phyloP scores from a whole-genome alignment of 768 basidiomycete genomes.

The Tubosaeta sp. region DNA sequence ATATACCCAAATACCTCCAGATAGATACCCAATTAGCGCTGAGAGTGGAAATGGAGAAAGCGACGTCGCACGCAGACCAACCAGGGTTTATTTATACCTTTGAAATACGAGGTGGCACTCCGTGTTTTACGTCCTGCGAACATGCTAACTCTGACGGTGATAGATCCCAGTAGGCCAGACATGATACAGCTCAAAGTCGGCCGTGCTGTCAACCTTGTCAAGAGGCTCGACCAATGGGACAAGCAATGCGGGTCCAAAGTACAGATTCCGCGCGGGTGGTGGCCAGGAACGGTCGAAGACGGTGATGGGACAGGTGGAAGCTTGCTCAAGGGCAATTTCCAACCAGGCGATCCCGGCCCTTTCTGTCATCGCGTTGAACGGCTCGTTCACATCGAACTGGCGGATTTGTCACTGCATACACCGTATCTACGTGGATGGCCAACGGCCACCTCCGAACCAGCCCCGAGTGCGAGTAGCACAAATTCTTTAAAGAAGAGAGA shows the following conservation, averaged over 20 bases:
- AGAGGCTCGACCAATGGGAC: constrained; percentile 73
- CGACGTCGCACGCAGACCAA: constrained; percentile 52
- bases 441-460: constrained; percentile 29
- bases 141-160: constrained; percentile 1
- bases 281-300: constrained; percentile 53
- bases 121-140: not conserved
- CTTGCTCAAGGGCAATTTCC: constrained; percentile 63
- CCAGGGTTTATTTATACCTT: constrained; percentile 81
- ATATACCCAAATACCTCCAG: constrained; percentile 65
- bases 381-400: constrained; percentile 75
- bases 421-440: constrained; percentile 57
- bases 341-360: constrained; percentile 55
- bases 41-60: constrained; percentile 50
- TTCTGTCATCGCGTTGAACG: constrained; percentile 75
- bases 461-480: constrained; percentile 2
- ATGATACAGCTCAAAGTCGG: constrained; percentile 74
- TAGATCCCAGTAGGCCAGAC: constrained; percentile 33
- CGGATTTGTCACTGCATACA: constrained; percentile 55
- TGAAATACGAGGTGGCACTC: constrained; percentile 61
- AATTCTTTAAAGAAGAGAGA: constrained; percentile 17
- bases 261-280: constrained; percentile 70
- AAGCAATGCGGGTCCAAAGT: constrained; percentile 79
- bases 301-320: constrained; percentile 36
- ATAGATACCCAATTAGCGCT: constrained; percentile 56
- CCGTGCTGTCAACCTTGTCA: constrained; percentile 66